phyloP scores from a whole-genome alignment of 2,329 filamentous ascomycete species.

The Trichoderma breve region DNA sequence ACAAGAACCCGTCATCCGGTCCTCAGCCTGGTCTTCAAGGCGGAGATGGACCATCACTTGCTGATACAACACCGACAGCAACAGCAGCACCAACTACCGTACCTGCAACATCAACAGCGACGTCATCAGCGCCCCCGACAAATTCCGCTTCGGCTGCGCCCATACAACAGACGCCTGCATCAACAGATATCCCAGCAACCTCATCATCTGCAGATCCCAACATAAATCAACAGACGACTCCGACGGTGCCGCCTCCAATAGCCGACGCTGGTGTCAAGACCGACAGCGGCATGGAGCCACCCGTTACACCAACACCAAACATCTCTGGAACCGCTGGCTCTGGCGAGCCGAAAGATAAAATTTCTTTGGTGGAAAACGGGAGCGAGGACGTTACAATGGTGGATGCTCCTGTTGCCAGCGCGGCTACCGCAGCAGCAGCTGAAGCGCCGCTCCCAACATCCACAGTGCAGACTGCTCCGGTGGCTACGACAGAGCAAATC shows the following conservation, averaged over 20 bases:
- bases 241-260: slow-evolving; percentile 19
- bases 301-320: slow-evolving; percentile 9
- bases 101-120: not conserved
- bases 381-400: slow-evolving; percentile 23
- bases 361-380: not conserved
- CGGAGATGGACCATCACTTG: not conserved
- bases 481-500: slow-evolving; percentile 28
- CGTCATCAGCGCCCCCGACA: not conserved
- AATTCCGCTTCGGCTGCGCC: not conserved
- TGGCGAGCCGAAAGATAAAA: not conserved
- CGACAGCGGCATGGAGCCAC: slow-evolving; percentile 1
- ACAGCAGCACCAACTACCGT: not conserved
- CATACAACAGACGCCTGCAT: slow-evolving; percentile 1
- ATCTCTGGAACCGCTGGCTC: not conserved
- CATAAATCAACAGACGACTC: slow-evolving; percentile 13
- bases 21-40: not conserved
- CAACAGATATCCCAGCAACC: not conserved
- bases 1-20: not conserved
- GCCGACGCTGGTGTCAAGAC: not conserved
- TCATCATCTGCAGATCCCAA: not conserved
- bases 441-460: slow-evolving; percentile 8
- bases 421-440: slow-evolving; percentile 2
- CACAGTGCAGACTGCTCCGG: slow-evolving; percentile 16
- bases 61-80: not conserved
- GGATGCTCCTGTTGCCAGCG: slow-evolving; percentile 20